These are phyloP conservation scores for Annona squamosa DNA, from an alignment of 164 flowering plant species.

Conservation along the genomic window DNA sequence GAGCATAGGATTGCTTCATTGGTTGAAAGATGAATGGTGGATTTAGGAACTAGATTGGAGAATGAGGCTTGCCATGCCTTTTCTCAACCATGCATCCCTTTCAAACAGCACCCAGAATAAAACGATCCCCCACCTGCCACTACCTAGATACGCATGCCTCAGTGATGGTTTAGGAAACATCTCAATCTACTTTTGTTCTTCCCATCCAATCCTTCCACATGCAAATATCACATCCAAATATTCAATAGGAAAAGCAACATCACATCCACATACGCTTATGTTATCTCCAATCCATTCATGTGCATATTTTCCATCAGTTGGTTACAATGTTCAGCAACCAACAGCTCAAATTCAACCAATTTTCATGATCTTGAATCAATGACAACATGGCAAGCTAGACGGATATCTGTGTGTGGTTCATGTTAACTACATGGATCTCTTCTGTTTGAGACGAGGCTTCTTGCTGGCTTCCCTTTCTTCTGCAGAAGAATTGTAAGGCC, in stretches of 20 bases:
- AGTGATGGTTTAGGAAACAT: not conserved
- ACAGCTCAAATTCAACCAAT: not conserved
- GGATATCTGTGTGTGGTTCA: not conserved
- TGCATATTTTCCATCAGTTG: not conserved
- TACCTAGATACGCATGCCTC: too few species aligned
- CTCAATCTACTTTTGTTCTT: not conserved
- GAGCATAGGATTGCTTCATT: too few species aligned
- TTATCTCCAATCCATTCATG: not conserved
- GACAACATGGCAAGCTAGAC: not conserved
- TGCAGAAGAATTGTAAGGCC: slow-evolving; percentile 11
- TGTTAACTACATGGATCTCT: slow-evolving; percentile 1
- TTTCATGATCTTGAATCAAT: not conserved
- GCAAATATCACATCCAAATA: not conserved
- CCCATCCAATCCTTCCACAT: not conserved
- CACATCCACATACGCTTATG: not conserved
- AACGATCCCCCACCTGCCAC: too few species aligned
- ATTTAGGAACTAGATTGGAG: too few species aligned
- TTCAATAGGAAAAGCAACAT: not conserved
- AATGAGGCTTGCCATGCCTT: too few species aligned
- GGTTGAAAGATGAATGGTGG: too few species aligned
- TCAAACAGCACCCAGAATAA: too few species aligned
- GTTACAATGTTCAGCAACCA: not conserved
- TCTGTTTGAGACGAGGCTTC: not conserved
- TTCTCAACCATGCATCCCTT: too few species aligned
- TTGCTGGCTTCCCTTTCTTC: not conserved